Evolutionary conservation across 2,329 filamentous ascomycete genomes (phyloP).

Genomic region (Fusarium sp.): DNA sequence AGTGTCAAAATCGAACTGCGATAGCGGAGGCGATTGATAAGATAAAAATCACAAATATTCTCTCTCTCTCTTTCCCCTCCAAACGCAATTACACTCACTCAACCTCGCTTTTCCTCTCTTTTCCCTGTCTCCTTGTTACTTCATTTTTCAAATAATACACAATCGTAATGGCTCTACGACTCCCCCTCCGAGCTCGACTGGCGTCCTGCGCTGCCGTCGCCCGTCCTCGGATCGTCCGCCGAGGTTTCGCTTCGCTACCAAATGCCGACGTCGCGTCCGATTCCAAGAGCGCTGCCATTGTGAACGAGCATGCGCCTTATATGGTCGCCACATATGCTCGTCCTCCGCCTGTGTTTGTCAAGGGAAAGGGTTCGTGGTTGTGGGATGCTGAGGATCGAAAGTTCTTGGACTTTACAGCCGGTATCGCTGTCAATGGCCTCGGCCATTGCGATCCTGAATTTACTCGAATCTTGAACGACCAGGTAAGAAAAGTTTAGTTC

Average conservation of each 20-base stretch:
- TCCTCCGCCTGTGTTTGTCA: conserved; percentile 88
- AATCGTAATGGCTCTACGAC: conserved; percentile 52
- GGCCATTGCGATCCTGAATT: conserved; percentile 90
- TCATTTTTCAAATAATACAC: background rate
- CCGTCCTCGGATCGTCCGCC: conserved; percentile 43
- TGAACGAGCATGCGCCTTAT: conserved; percentile 80
- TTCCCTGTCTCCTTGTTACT: background rate
- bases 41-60: conserved; percentile 39
- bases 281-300: conserved; percentile 78
- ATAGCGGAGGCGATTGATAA: conserved; percentile 47
- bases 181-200: conserved; percentile 52
- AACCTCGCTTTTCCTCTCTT: background rate
- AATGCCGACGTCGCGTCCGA: conserved; percentile 78
- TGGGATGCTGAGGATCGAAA: conserved; percentile 90
- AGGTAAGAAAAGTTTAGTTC: conserved; percentile 58
- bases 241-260: conserved; percentile 54
- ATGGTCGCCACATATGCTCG: conserved; percentile 98
- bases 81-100: background rate
- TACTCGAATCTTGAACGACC: conserved; percentile 77
- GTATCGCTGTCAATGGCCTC: conserved; percentile 93
- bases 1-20: conserved; percentile 35
- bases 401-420: conserved; percentile 94
- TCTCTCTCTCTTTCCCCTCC: conserved; percentile 22
- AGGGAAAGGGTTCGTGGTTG: conserved; percentile 85
- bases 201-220: conserved; percentile 38